Percentiles rank a stretch among this genome's conserved stretches.
Evolutionary conservation across 345 rosid genomes (phyloP).

Genomic region (Hibiscus trionum): DNA sequence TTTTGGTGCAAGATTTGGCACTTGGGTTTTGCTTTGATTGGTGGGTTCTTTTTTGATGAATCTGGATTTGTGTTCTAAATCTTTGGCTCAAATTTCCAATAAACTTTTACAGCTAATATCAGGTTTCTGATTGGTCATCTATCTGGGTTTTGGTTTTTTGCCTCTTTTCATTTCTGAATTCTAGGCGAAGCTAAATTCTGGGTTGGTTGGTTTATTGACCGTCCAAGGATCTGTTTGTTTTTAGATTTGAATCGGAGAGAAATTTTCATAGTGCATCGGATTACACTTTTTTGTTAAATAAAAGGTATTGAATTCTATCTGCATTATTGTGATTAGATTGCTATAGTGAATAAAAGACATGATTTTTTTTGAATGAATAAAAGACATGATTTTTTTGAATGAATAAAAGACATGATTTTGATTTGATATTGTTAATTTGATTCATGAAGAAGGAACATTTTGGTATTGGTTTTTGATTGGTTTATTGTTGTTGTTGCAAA

Average conservation of each 20-base stretch:
- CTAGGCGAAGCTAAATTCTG: slow-evolving; percentile 28
- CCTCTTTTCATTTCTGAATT: slow-evolving; percentile 5
- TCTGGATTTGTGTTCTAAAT: slow-evolving; percentile 44
- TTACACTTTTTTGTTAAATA: slow-evolving; percentile 28
- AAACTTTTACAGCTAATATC: slow-evolving; percentile 14
- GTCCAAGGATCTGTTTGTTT: slow-evolving; percentile 48
- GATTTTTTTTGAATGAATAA: background rate
- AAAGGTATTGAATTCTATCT: slow-evolving; percentile 25
- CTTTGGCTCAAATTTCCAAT: slow-evolving; percentile 7
- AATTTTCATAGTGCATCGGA: slow-evolving; percentile 17
- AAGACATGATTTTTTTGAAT: background rate
- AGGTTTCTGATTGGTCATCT: slow-evolving; percentile 19
- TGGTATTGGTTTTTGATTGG: slow-evolving; percentile 5
- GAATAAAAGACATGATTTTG: slow-evolving; percentile 1
- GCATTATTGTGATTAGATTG: slow-evolving; percentile 18
- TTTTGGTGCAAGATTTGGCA: slow-evolving; percentile 46
- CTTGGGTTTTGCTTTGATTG: slow-evolving; percentile 63
- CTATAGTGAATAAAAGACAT: background rate
- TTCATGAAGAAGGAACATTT: background rate
- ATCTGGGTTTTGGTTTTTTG: slow-evolving; percentile 12
- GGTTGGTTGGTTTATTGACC: slow-evolving; percentile 27
- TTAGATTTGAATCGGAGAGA: slow-evolving; percentile 31
- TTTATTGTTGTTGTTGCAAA: background rate
- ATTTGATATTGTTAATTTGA: slow-evolving; percentile 8
- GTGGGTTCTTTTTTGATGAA: slow-evolving; percentile 47